Base-by-base conservation (phyloP, 768 basidiomycete genomes). In the Rhodotorula diobovata region DNA sequence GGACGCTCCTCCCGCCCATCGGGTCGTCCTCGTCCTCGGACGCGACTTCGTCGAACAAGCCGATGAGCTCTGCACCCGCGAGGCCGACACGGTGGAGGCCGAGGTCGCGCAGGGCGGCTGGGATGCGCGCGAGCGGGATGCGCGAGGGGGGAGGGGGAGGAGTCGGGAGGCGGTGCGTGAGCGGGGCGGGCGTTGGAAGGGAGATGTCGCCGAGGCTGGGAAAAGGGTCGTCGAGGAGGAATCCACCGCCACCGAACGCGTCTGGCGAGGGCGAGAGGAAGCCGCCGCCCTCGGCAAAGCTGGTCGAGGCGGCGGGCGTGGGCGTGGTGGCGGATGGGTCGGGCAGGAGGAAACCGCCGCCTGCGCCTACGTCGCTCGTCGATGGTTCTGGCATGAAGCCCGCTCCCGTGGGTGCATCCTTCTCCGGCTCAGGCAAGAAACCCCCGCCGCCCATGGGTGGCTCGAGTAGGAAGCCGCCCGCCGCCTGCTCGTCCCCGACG, bases 31-130 rank as follows among this genome's bases (percentile, higher is more conserved):
- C 70, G 34, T 71, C 70, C 28, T 66, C 65, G 16, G 30, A 46
- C 28, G 70, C 70, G 50, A 71, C 70, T 12, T 71, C 66, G 39
- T 67, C 70, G 41, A 71, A 71, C 21, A 71, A 51, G 32, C 14
- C 56, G 23, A 71, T 43, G 7, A 71, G 34, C 43, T 71, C 70
- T 2, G 32, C 45, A 14, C 41, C 66, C 0, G 61, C 39, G 11
- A 66, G 50, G 12, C 65, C 65, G 25, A 39, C 35, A 0, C 34
- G 20, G 16, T 61, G 46, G 12, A 71, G 56, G 16, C 65, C 55
- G 46, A 71, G 65, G 7, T 30, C 21, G 23, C 66, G 55, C 5
- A 71, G 56, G 2, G 70, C 66, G 23, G 53, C 21, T 16, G 70
- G 61, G 16, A 71, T 50, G 1, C 25, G 8, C 12, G 56, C 30